Percentiles rank a stretch among this genome's conserved stretches.
These are phyloP conservation scores for Cucurbita moschata DNA, from an alignment of 306 rosid species.

Conservation along the genomic window DNA sequence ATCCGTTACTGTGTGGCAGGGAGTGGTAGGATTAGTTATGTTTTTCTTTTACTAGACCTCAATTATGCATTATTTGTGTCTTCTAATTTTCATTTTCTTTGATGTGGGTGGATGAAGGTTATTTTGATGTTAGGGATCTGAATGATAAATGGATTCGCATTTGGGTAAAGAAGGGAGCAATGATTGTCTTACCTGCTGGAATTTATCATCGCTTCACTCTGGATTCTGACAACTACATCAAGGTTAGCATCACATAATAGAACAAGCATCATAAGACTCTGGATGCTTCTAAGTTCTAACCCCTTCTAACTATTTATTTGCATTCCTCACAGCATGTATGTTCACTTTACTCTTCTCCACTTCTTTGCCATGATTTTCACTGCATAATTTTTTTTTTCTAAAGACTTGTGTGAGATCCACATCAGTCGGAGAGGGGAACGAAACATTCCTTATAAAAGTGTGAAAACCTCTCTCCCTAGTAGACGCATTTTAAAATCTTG, in stretches of 20 bases:
- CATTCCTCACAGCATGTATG: background rate
- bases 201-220: slow-evolving; percentile 93
- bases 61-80: slow-evolving; percentile 5
- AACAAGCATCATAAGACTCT: background rate
- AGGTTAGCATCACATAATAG: slow-evolving; percentile 34
- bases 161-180: slow-evolving; percentile 84
- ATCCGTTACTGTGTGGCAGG: slow-evolving; percentile 81
- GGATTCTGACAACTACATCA: slow-evolving; percentile 77
- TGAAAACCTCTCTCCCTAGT: too few relatives aligned
- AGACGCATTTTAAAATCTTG: too few relatives aligned
- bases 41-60: slow-evolving; percentile 1
- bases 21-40: slow-evolving; percentile 45
- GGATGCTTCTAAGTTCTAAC: background rate
- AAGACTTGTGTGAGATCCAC: too few relatives aligned
- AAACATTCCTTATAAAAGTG: too few relatives aligned
- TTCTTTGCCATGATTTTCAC: background rate
- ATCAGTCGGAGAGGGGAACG: too few relatives aligned
- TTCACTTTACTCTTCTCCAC: background rate
- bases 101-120: slow-evolving; percentile 35
- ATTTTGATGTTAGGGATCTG: slow-evolving; percentile 83
- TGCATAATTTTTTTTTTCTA: background rate
- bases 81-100: slow-evolving; percentile 7
- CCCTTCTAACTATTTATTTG: background rate
- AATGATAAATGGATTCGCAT: slow-evolving; percentile 88
- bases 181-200: slow-evolving; percentile 97